Conservation (phyloP, 176 grass and related monocot genomes). For the Oryza glaberrima region DNA sequence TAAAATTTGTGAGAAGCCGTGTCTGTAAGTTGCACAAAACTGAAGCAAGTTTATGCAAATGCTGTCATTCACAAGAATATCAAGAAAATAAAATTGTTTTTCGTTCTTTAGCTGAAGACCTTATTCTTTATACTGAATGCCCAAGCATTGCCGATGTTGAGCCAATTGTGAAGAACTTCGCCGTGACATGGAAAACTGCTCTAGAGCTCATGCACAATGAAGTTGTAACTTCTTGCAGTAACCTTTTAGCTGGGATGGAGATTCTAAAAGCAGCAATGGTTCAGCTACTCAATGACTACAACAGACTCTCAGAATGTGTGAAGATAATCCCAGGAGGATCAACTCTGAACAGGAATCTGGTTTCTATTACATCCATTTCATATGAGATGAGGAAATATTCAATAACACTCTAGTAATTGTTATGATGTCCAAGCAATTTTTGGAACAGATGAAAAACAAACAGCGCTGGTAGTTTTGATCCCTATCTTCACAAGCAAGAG, state of each 20-base stretch:
- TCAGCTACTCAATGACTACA: conserved; percentile 87
- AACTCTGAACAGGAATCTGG: conserved; percentile 68
- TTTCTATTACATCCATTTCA: conserved; percentile 88
- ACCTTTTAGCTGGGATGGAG: conserved; percentile 84
- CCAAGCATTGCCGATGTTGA: conserved; percentile 66
- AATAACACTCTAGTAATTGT: conserved; percentile 58
- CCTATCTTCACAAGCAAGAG: neutral
- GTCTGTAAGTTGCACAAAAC: conserved; percentile 64
- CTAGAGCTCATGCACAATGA: conserved; percentile 93
- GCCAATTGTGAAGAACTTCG: conserved; percentile 76
- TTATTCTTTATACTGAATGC: conserved; percentile 47
- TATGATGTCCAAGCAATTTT: neutral
- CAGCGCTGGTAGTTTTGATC: neutral
- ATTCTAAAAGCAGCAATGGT: conserved; percentile 84
- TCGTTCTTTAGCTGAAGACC: conserved; percentile 73
- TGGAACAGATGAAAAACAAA: neutral
- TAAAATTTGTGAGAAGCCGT: conserved; percentile 66
- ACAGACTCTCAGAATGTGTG: conserved; percentile 77
- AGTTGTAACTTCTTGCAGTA: conserved; percentile 87
- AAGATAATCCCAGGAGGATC: conserved; percentile 74
- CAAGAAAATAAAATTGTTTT: conserved; percentile 30
- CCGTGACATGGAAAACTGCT: conserved; percentile 67
- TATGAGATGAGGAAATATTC: conserved; percentile 97
- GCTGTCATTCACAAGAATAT: conserved; percentile 16
- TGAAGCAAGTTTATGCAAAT: conserved; percentile 7